Evolutionary conservation across 768 basidiomycete species (phyloP).

Genomic region (Agaricus bisporus): DNA sequence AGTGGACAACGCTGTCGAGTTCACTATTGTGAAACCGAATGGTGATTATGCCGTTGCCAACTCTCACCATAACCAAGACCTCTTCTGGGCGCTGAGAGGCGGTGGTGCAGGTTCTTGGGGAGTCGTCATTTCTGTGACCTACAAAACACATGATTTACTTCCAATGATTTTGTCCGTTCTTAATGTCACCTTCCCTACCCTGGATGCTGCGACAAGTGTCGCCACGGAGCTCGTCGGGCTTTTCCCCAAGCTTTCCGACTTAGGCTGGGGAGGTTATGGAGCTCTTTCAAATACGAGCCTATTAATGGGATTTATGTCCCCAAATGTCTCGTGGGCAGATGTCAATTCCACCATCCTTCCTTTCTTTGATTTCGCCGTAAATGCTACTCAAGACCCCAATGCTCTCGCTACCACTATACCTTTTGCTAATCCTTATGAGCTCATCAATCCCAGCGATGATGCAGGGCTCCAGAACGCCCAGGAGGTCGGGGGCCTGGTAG

Average conservation of each 20-base stretch:
- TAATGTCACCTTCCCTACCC: constrained; percentile 24
- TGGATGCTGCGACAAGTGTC: constrained; percentile 20
- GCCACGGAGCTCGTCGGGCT: constrained; percentile 28
- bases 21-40: constrained; percentile 36
- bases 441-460: constrained; percentile 13
- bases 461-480: neutral
- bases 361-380: constrained; percentile 23
- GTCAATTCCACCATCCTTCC: constrained; percentile 28
- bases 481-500: constrained; percentile 19
- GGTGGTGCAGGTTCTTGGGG: constrained; percentile 46
- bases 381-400: constrained; percentile 16
- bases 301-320: constrained; percentile 21
- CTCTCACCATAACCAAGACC: constrained; percentile 30
- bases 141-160: constrained; percentile 31
- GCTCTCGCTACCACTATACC: constrained; percentile 8
- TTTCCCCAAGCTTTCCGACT: constrained; percentile 31
- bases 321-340: constrained; percentile 28
- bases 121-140: constrained; percentile 40
- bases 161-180: constrained; percentile 25
- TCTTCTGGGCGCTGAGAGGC: constrained; percentile 51
- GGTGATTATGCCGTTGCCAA: constrained; percentile 36
- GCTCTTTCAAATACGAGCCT: constrained; percentile 16
- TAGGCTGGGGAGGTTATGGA: constrained; percentile 38
- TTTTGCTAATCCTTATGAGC: constrained; percentile 21
- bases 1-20: constrained; percentile 42